Evolutionary conservation across 805 yeast genomes (phyloP), one percentile per base, ranked within the genome.

Genomic region (Metschnikowia continentalis): DNA sequence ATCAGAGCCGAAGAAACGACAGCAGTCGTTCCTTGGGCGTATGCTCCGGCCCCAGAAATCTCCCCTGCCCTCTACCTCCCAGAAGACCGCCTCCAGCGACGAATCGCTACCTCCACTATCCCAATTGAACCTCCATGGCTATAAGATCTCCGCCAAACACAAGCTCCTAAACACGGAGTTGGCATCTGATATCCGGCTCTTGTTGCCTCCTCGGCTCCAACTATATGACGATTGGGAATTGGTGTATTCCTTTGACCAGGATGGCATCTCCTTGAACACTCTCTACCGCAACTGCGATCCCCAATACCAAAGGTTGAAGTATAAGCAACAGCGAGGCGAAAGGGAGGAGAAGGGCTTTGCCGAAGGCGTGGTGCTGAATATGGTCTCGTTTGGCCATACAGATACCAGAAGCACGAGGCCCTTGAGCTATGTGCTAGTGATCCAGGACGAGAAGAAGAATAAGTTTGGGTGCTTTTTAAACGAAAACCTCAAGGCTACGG

Each of bases 261-360:
- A 90, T 64, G 99, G 99, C 0, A 84, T 96, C 0, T 88, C 96
- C 0, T 66, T 92, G 48, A 82, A 79, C 51, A 90, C 98, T 0
- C 67, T 94, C 15, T 92, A 91, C 64, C 70, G 78, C 14, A 71
- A 75, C 42, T 67, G 81, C 49, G 71, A 71, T 42, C 86, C 86
- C 0, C 71, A 65, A 8, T 56, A 62, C 51, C 77, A 74, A 48
- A 48, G 60, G 45, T 62, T 59, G 33, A 59, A 63, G 47, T 40
- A 26, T 36, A 39, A 48, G 11, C 41, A 46, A 26, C 43, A 41
- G 32, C 36, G 40, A 13, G 48, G 49, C 14, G 50, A 55, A 19
- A 60, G 59, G 38, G 42, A 38, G 0, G 68, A 70, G 43, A 52
- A 47, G 17, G 78, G 78, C 2, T 74, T 54, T 53, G 77, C 72